Percentiles rank a stretch among this genome's conserved stretches.
phyloP scores from a whole-genome alignment of 2,329 filamentous ascomycete genomes.

The Teratosphaeria destructans region DNA sequence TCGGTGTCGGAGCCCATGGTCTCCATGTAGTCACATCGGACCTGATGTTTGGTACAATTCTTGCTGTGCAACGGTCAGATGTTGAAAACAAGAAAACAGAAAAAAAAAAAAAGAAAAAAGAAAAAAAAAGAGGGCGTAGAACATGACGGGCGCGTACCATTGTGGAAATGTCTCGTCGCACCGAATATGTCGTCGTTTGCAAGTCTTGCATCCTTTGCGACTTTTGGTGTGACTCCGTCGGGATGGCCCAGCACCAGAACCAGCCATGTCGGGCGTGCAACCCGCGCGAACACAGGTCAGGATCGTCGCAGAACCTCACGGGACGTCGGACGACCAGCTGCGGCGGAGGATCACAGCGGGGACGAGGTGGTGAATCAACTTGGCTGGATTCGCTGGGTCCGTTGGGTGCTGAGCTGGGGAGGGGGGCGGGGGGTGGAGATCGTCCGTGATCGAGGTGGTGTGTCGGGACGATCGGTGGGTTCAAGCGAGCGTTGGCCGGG shows the following conservation, averaged over 20 bases:
- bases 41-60: slow-evolving; percentile 98
- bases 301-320: not conserved
- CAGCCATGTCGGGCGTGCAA: slow-evolving; percentile 55
- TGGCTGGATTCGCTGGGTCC: not conserved
- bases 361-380: no score
- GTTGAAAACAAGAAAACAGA: not conserved
- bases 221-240: slow-evolving; percentile 93
- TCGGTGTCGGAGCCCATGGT: slow-evolving; percentile 56
- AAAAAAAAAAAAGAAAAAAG: no score
- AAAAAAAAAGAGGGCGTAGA: not conserved
- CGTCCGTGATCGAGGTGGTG: not conserved
- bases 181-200: slow-evolving; percentile 92
- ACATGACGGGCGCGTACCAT: slow-evolving; percentile 51
- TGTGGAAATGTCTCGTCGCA: slow-evolving; percentile 97
- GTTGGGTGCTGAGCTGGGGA: not conserved
- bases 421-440: no score
- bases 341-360: not conserved
- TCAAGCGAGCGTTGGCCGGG: not conserved
- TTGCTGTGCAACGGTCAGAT: slow-evolving; percentile 46
- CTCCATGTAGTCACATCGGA: slow-evolving; percentile 96
- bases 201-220: slow-evolving; percentile 94
- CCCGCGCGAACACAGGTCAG: not conserved
- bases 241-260: slow-evolving; percentile 88
- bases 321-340: not conserved
- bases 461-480: not conserved